Evolutionary conservation across 371 early-diverging fungal species (phyloP).

Genomic region (Catenaria anguillulae): DNA sequence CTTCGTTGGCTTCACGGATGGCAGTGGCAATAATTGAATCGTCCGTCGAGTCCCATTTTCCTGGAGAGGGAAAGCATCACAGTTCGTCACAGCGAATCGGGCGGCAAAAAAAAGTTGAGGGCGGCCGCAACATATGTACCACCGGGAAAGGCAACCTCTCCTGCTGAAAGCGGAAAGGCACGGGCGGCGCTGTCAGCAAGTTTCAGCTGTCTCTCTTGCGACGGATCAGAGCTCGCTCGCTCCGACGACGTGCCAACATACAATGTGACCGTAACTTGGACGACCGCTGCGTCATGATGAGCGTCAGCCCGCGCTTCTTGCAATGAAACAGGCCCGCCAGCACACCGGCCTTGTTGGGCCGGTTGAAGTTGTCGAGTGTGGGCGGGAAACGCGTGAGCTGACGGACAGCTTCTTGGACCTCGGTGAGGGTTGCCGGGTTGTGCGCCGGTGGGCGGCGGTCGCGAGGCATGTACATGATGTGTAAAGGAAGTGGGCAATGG

Average conservation of each 20-base stretch:
- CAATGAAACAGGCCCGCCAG: neutral
- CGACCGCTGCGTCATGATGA: neutral
- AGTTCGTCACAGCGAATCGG: neutral
- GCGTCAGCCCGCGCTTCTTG: neutral
- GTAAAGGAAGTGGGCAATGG: too few relatives aligned
- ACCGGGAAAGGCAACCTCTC: too few relatives aligned
- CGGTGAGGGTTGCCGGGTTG: neutral
- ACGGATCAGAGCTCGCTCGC: too few relatives aligned
- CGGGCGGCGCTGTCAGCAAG: too few relatives aligned
- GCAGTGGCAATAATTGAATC: neutral
- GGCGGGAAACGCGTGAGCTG: neutral
- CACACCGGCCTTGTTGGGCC: neutral
- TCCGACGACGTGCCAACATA: neutral
- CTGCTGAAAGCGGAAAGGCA: too few relatives aligned
- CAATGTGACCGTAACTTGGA: neutral
- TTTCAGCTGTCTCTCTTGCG: too few relatives aligned
- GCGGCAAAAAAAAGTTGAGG: neutral
- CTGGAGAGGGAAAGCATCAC: neutral
- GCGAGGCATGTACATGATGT: too few relatives aligned
- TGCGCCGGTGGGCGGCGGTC: too few relatives aligned
- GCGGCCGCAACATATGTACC: neutral
- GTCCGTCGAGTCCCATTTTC: neutral
- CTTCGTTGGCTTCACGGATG: conserved; percentile 3
- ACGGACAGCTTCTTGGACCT: neutral
- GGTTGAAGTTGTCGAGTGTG: neutral